Base-by-base conservation (phyloP, 164 flowering plant genomes). In the grape (Vitis vinifera) region DNA sequence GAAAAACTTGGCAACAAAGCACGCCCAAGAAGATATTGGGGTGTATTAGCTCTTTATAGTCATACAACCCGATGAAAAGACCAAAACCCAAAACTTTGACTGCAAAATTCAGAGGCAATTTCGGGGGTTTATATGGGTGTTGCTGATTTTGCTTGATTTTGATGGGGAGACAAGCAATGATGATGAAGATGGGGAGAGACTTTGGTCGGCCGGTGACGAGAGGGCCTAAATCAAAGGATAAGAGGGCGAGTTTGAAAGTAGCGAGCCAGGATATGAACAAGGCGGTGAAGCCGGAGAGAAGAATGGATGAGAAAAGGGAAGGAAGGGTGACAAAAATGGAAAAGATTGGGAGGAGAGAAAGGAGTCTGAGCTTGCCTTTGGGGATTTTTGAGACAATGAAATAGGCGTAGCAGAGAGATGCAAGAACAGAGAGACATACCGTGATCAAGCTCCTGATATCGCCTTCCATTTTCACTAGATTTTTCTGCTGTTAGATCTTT, bases 181-280 rank as follows among this genome's bases (percentile, higher is more conserved):
- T 0, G 49, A 71, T n/a, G 68, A 71, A 80, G 8, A 8, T 64
- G 53, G 12, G 49, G 48, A 74, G 56, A 23, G 79, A 52, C 11
- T 52, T 55, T 9, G 62, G 57, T 47, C 76, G 71, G 30, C 23
- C 29, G 59, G 68, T 6, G 17, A 75, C 13, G 47, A 81, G 71
- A 4, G 82, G 82, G 52, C 82, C 84, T n/a, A 15, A 68, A 63
- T 67, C 73, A 58, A 80, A 82, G 62, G 78, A 60, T 66, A 73
- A 75, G 70, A 81, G 85, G 62, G 83, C 75, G 61, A 85, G 86
- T 68, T 77, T 83, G 78, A 76, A 81, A 58, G 73, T 79, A 66
- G 72, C 75, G 7, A 83, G 68, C 85, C 86, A 86, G 2, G 80
- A 52, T 47, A 81, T 27, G 58, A 51, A 75, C 68, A 84, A 79